These are phyloP conservation scores for Suhomyces pyralidae DNA, from an alignment of 805 yeast genomes.

Conservation along the genomic window DNA sequence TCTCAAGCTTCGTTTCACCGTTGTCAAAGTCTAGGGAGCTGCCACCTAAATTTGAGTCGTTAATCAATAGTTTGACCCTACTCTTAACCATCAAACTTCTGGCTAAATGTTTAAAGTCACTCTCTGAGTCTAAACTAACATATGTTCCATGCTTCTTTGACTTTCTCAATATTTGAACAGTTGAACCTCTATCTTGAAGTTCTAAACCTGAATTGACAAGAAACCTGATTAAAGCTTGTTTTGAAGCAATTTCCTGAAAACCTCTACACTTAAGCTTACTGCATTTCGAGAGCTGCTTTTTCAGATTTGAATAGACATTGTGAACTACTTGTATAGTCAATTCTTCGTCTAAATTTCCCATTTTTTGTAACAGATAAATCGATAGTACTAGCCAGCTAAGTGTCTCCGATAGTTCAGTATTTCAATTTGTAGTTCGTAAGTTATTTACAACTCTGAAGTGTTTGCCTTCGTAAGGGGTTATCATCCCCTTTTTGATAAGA, in stretches of 20 bases:
- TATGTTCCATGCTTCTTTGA: constrained; percentile 45
- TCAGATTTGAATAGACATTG: neutral
- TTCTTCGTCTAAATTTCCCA: neutral
- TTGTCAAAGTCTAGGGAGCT: neutral
- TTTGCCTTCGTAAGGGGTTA: constrained; percentile 7
- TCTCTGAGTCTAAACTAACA: constrained; percentile 33
- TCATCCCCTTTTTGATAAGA: neutral
- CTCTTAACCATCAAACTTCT: constrained; percentile 50
- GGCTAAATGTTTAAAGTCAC: constrained; percentile 42
- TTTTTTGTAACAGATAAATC: neutral
- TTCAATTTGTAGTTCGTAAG: neutral
- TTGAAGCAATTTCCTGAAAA: neutral
- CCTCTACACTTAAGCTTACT: constrained; percentile 1
- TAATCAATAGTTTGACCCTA: constrained; percentile 35
- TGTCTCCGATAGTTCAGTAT: neutral
- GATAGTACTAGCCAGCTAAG: neutral
- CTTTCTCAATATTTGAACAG: constrained; percentile 27
- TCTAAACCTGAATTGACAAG: neutral
- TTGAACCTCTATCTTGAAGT: neutral
- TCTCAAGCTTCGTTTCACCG: neutral
- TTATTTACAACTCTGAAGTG: neutral
- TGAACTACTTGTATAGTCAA: constrained; percentile 4
- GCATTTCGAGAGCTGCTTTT: neutral
- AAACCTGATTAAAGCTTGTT: neutral
- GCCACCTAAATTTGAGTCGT: constrained; percentile 9